phyloP scores from a whole-genome alignment of 768 basidiomycete genomes.

The Harrya chromipes region DNA sequence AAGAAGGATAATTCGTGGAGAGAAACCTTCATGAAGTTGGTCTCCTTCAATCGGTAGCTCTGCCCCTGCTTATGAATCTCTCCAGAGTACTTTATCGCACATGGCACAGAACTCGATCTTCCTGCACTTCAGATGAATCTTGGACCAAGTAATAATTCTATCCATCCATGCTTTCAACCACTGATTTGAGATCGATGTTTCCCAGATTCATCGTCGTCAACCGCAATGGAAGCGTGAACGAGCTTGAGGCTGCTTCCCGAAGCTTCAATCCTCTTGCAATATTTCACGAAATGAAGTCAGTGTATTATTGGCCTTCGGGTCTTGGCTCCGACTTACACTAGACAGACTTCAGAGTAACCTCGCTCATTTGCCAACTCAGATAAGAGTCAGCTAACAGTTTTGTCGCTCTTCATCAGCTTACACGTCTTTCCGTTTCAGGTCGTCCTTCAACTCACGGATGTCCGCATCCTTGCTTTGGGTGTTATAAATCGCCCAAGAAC shows the following conservation, averaged over 20 bases:
- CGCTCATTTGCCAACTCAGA: conserved; percentile 61
- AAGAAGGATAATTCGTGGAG: conserved; percentile 64
- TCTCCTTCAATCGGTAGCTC: conserved; percentile 12
- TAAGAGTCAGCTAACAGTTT: conserved; percentile 47
- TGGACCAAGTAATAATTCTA: conserved; percentile 67
- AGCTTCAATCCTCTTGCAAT: conserved; percentile 61
- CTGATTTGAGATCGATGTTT: background rate
- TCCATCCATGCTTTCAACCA: conserved; percentile 1
- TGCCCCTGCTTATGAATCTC: conserved; percentile 8
- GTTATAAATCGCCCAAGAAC: conserved; percentile 57
- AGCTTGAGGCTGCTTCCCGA: conserved; percentile 64
- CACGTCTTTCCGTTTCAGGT: conserved; percentile 40
- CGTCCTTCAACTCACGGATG: conserved; percentile 66
- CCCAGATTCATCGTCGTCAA: conserved; percentile 71
- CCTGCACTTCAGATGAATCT: conserved; percentile 76
- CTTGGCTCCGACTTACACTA: conserved; percentile 4
- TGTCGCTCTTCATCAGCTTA: conserved; percentile 5
- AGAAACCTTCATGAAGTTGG: conserved; percentile 63
- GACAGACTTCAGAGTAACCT: conserved; percentile 65
- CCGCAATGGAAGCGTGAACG: conserved; percentile 72
- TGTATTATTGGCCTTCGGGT: background rate
- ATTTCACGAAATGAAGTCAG: conserved; percentile 78
- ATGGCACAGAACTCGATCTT: conserved; percentile 64
- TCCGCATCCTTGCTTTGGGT: conserved; percentile 71
- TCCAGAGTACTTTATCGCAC: conserved; percentile 58